phyloP scores from a whole-genome alignment of 2,329 filamentous ascomycete genomes.

The Cylindrodendrum hubeiense region DNA sequence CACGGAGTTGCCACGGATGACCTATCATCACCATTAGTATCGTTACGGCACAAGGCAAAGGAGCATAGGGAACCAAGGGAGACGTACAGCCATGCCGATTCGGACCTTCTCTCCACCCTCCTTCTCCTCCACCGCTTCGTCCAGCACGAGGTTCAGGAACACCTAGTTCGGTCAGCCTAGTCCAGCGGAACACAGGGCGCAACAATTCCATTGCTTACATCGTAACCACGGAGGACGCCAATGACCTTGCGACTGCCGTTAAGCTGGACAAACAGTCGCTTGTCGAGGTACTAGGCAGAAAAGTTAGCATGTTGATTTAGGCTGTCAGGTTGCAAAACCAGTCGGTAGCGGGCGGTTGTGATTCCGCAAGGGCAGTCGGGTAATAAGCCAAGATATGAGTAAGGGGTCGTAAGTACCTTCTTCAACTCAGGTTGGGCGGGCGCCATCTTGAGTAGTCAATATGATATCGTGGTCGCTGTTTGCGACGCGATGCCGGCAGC shows the following conservation, averaged over 20 bases:
- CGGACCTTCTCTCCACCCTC: slow-evolving; percentile 89
- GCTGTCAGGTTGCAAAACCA: slow-evolving; percentile 6
- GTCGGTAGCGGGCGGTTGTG: neutral
- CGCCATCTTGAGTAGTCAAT: slow-evolving; percentile 78
- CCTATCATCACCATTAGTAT: slow-evolving; percentile 62
- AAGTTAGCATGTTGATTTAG: slow-evolving; percentile 40
- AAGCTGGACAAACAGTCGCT: slow-evolving; percentile 96
- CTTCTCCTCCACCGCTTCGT: slow-evolving; percentile 97
- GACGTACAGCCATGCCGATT: slow-evolving; percentile 90
- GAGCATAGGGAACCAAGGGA: neutral
- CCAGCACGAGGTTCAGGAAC: slow-evolving; percentile 97
- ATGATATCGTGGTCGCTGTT: slow-evolving; percentile 38
- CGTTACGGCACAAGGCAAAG: neutral
- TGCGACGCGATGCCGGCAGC: slow-evolving; percentile 46
- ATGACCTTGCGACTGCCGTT: slow-evolving; percentile 99
- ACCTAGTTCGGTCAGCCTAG: slow-evolving; percentile 69
- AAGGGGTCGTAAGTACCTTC: slow-evolving; percentile 74
- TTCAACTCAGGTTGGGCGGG: slow-evolving; percentile 99
- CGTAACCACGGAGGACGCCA: slow-evolving; percentile 93
- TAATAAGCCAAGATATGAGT: neutral
- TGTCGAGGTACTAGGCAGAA: slow-evolving; percentile 89
- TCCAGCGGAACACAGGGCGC: too few relatives aligned
- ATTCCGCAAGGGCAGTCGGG: neutral
- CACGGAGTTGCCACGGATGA: slow-evolving; percentile 97
- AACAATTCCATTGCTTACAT: slow-evolving; percentile 71